Evolutionary conservation across 1,139 yeast genomes (phyloP), one percentile per base, ranked within the genome.

Genomic region (Yamadazyma jaroonii): DNA sequence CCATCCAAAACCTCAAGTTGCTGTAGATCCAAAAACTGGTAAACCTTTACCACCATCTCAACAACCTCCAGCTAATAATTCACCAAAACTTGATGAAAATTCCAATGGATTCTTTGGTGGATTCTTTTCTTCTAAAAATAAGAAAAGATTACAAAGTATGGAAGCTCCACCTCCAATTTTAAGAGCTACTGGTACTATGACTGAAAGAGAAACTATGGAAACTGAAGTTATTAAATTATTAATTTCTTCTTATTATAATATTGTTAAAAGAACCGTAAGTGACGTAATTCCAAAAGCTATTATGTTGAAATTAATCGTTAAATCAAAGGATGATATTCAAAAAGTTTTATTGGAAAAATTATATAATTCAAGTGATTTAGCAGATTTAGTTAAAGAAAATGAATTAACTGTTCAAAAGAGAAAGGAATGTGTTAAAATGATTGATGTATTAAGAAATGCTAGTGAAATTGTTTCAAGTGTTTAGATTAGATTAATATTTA

Each of bases 101-200:
- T 55, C 67, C 33, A 78, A 80, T 37, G 94, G 95, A 1, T 92
- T 92, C 67, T 92, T 92, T 59, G 96, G 97, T 38, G 95, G 96
- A 0, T 90, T 92, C 62, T 92, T 92, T 64, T 80, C 94, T 13
- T 80, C 94, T 7, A 89, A 92, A 63, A 90, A 89, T 63, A 92
- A 90, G 66, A 90, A 90, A 77, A 82, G 95, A 64, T 74, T 90
- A 55, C 97, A 94, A 32, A 84, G 90, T 23, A 87, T 92, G 95
- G 98, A 92, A 62, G 90, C 96, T 2, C 98, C 98, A 35, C 98
- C 98, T 31, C 81, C 95, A 28, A 90, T 89, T 10, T 79, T 92
- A 59, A 85, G 92, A 61, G 98, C 98, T 6, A 81, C 95, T 17
- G 97, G 97, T 31, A 81, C 86, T 41, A 83, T 92, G 87, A 79